phyloP scores from a whole-genome alignment of 495 filamentous ascomycete species.

The Penicillium argentinense region DNA sequence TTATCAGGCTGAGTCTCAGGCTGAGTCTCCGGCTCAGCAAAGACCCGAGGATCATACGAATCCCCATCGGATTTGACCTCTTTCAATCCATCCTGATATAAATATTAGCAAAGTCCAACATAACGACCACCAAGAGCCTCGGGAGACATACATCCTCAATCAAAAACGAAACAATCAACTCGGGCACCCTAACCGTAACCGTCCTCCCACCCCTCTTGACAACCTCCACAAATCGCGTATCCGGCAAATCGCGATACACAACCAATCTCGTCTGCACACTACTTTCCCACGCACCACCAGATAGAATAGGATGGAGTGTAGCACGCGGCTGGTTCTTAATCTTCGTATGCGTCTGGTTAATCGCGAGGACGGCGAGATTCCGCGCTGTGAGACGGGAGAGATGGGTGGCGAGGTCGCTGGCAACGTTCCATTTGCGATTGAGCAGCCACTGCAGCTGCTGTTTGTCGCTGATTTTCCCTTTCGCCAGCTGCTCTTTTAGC shows the following conservation, averaged over 20 bases:
- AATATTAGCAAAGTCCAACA: not conserved
- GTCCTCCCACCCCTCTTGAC: slow-evolving; percentile 42
- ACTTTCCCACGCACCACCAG: slow-evolving; percentile 67
- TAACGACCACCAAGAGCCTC: not conserved
- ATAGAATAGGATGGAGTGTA: slow-evolving; percentile 70
- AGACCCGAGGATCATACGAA: not conserved
- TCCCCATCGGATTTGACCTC: not conserved
- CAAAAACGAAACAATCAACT: slow-evolving; percentile 38
- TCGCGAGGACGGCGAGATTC: slow-evolving; percentile 64
- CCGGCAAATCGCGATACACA: slow-evolving; percentile 63
- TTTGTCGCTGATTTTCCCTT: slow-evolving; percentile 32
- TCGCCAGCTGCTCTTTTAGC: slow-evolving; percentile 31
- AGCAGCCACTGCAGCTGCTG: slow-evolving; percentile 54
- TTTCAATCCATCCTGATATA: slow-evolving; percentile 29
- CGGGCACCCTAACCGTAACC: slow-evolving; percentile 30
- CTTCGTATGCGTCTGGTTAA: slow-evolving; percentile 71
- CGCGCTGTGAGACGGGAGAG: slow-evolving; percentile 70
- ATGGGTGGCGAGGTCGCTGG: slow-evolving; percentile 53
- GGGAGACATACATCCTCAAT: slow-evolving; percentile 38
- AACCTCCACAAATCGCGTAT: slow-evolving; percentile 43
- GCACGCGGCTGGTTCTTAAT: slow-evolving; percentile 56
- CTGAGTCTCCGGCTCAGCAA: too few relatives aligned
- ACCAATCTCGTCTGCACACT: slow-evolving; percentile 65
- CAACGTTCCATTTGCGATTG: slow-evolving; percentile 61
- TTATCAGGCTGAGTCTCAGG: not conserved